Evolutionary conservation across 495 filamentous ascomycete species (phyloP), one percentile per base, ranked within the genome.

Genomic region (Xylaria telfairii): DNA sequence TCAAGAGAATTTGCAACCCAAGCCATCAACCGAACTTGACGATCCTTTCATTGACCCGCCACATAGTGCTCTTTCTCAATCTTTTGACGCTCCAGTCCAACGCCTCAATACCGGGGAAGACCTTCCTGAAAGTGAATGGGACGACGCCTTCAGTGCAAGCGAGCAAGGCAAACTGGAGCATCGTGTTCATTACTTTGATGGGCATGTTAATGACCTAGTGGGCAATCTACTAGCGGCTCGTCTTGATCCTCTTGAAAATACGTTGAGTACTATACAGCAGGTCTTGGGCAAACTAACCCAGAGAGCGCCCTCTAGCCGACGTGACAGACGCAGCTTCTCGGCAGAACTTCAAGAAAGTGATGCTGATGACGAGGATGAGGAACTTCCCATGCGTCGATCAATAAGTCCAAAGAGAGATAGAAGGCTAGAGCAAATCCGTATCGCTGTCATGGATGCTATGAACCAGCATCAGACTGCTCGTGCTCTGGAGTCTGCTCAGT

Each of bases 361-460:
- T 81, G 96, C 95, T 2, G 96, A 98, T 72, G 96, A 98, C 72
- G 95, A 97, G 76, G 95, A 97, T 74, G 93, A 97, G 30, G 90
- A 89, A 8, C 81, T 87, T 21, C 88, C 88, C 30, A 83, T 87
- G 39, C 88, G 91, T 17, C 90, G 87, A 19, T 91, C 92, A 9
- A 79, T 87, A 71, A 90, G 87, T 67, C 89, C 90, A 10, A 88
- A 87, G 72, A 87, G 89, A 60, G 92, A 96, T 72, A 90, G 90
- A 59, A 94, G 89, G 74, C 78, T 94, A 67, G 93, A 97, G 71
- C 93, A 94, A 82, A 90, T 98, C 72, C 93, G 92, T 73, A 84
- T 84, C 47, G 89, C 91, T 57, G 85, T 98, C n/a, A 79, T 90
- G 67, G 95, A 99, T 70, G 93, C 92, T 68, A 75, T 95, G n/a